A percentile compares a stretch with the other conserved stretches of the same genome.
Conservation (phyloP, 2,329 filamentous ascomycete genomes). For the Aciculosporium take region DNA sequence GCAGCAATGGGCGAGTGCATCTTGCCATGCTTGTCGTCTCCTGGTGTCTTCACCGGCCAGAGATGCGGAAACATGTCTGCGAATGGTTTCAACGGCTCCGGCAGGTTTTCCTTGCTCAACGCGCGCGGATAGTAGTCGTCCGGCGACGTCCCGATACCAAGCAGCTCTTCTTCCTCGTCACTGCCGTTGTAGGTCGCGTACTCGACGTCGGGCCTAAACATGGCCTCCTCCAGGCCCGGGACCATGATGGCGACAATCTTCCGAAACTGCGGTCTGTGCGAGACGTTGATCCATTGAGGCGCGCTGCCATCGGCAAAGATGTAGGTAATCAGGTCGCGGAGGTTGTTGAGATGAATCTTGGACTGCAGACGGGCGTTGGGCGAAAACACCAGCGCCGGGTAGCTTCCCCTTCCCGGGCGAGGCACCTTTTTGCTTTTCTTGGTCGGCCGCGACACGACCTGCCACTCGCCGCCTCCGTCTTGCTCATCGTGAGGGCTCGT, state of each 20-base stretch:
- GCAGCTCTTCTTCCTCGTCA: slow-evolving; percentile 14
- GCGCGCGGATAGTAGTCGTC: slow-evolving; percentile 46
- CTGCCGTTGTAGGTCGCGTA: slow-evolving; percentile 29
- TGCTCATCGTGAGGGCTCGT: slow-evolving; percentile 27
- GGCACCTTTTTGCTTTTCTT: slow-evolving; percentile 51
- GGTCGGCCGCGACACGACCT: slow-evolving; percentile 36
- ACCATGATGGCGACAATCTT: slow-evolving; percentile 88
- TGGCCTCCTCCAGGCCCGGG: slow-evolving; percentile 75
- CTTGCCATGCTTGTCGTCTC: slow-evolving; percentile 65
- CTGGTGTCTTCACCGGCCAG: slow-evolving; percentile 80
- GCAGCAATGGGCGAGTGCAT: slow-evolving; percentile 79
- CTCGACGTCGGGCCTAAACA: slow-evolving; percentile 57
- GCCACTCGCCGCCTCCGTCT: slow-evolving; percentile 33
- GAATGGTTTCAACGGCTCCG: slow-evolving; percentile 47
- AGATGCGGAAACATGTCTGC: slow-evolving; percentile 74
- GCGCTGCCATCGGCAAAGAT: slow-evolving; percentile 51
- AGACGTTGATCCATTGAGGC: slow-evolving; percentile 51
- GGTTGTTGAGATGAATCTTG: slow-evolving; percentile 46
- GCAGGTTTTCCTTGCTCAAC: slow-evolving; percentile 36
- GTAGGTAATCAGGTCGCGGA: slow-evolving; percentile 51
- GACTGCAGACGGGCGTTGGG: slow-evolving; percentile 42
- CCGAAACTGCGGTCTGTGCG: slow-evolving; percentile 47
- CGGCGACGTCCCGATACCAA: slow-evolving; percentile 27
- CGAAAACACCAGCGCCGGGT: slow-evolving; percentile 46
- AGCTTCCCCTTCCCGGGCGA: slow-evolving; percentile 39